A percentile compares a stretch with the other conserved stretches of the same genome.
Conservation (phyloP, 2,329 filamentous ascomycete species). For the Drechmeria coniospora region DNA sequence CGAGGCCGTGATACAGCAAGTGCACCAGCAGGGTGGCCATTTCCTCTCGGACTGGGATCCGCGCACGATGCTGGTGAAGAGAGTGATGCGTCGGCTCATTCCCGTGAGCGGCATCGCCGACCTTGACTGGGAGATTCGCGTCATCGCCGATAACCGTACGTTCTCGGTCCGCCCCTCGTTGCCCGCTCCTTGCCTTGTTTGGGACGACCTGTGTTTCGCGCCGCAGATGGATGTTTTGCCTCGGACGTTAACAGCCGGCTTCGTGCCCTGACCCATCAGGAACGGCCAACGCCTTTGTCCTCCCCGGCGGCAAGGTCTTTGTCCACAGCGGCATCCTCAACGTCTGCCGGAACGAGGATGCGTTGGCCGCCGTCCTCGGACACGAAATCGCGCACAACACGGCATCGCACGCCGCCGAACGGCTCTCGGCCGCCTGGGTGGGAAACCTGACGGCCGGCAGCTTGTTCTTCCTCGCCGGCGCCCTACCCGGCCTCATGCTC, state of each 20-base stretch:
- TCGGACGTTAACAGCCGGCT: too few species aligned
- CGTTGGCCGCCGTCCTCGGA: constrained; percentile 58
- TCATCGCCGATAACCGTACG: constrained; percentile 50
- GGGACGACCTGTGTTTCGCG: too few species aligned
- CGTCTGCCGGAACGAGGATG: constrained; percentile 51
- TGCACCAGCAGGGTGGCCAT: constrained; percentile 32
- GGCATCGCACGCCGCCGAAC: constrained; percentile 52
- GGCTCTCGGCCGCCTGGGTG: constrained; percentile 37
- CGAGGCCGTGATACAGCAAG: constrained; percentile 32
- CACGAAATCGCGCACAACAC: constrained; percentile 71
- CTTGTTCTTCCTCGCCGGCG: constrained; percentile 30
- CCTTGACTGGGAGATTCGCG: constrained; percentile 54
- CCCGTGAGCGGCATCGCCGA: constrained; percentile 47
- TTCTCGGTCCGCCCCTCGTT: constrained; percentile 1
- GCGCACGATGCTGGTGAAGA: constrained; percentile 38
- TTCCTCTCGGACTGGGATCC: constrained; percentile 46
- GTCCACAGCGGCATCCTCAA: constrained; percentile 59
- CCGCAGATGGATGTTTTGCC: too few species aligned
- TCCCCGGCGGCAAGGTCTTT: constrained; percentile 68
- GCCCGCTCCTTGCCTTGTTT: not conserved
- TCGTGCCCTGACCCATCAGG: too few species aligned
- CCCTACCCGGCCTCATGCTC: constrained; percentile 23
- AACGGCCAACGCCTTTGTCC: constrained; percentile 59
- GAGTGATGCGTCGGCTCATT: constrained; percentile 51
- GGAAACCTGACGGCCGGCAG: constrained; percentile 34